Evolutionary conservation across 352 stramenopile genomes (phyloP), one percentile per base, ranked within the genome.

Genomic region (Globisporangium heterothallicum): DNA sequence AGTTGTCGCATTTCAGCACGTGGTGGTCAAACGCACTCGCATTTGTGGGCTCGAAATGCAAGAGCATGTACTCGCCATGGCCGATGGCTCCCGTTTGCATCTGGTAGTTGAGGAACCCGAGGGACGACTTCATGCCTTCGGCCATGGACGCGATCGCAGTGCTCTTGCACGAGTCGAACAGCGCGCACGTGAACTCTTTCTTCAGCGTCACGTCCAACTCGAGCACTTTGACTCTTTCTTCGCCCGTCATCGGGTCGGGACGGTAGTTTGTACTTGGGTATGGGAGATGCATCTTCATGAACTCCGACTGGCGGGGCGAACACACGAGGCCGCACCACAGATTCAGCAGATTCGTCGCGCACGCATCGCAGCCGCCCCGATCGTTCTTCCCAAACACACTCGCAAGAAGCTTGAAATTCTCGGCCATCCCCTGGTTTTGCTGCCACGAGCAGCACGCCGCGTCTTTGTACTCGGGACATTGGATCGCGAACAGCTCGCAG

Each of bases 71-170:
- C 58, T 96, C 75, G n/a, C 86, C 86, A 57, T 96, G 86, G 29
- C 84, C 81, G 26, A 96, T 71, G 6, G 84, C 85, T 5, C 84
- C 86, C 3, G 84, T 91, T 63, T 96, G 86, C 63, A 87, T 79
- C 60, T 96, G 86, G 58, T 92, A 96, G 56, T 92, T 94, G 22
- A 96, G 67, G 46, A 96, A 91, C 6, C 86, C 86, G 12, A 94
- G 59, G 13, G 78, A 90, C 25, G 80, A 91, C 64, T 91, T 89
- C 70, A 94, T 84, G 13, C 69, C 76, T 13, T 83, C 67, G 6
- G 64, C 68, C 42, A 86, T 68, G 1, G 82, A 92, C 16, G 71
- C 84, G 26, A 94, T 91, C 1, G 74, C 72, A 38, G 85, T 92
- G 65, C 79, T 91, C 49, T 88, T 91, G 68, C 86, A 96, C 38